Conservation (phyloP, 2,329 filamentous ascomycete species). For the Calonectria pteridis region DNA sequence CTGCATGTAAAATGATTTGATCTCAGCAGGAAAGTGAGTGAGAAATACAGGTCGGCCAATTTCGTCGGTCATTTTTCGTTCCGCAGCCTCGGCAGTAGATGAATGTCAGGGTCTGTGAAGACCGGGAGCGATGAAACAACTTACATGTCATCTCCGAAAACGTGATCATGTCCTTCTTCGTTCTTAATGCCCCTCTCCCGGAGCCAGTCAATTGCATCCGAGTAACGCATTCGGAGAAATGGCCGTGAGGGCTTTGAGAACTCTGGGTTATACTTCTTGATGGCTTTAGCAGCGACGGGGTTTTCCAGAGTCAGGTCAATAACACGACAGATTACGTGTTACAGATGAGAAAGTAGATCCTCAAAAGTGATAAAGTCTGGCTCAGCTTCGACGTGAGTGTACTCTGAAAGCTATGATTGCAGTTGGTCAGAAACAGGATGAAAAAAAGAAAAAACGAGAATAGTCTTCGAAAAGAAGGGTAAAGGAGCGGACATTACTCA, state of each 20-base stretch:
- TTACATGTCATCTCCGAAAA: constrained; percentile 91
- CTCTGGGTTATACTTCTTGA: constrained; percentile 90
- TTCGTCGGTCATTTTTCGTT: constrained; percentile 95
- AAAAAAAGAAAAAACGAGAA: neutral
- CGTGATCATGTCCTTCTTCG: constrained; percentile 90
- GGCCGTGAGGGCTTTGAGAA: constrained; percentile 86
- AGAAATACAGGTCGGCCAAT: constrained; percentile 97
- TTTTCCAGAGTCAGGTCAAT: constrained; percentile 83
- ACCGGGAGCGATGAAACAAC: neutral
- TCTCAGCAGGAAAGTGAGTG: constrained; percentile 97
- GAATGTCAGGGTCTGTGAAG: neutral
- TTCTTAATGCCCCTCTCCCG: constrained; percentile 90
- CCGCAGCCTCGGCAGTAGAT: constrained; percentile 83
- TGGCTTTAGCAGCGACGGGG: constrained; percentile 75
- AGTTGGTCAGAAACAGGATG: neutral
- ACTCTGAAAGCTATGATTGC: constrained; percentile 76
- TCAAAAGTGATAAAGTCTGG: constrained; percentile 95
- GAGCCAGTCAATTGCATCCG: constrained; percentile 95
- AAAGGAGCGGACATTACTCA: neutral
- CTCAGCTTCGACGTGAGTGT: constrained; percentile 96
- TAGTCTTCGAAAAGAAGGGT: neutral
- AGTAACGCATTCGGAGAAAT: constrained; percentile 95
- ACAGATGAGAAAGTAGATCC: constrained; percentile 88
- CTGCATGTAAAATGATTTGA: constrained; percentile 63
- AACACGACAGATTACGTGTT: constrained; percentile 88